Conservation (phyloP, 2,329 filamentous ascomycete species). For the Hypoxylon sp. region DNA sequence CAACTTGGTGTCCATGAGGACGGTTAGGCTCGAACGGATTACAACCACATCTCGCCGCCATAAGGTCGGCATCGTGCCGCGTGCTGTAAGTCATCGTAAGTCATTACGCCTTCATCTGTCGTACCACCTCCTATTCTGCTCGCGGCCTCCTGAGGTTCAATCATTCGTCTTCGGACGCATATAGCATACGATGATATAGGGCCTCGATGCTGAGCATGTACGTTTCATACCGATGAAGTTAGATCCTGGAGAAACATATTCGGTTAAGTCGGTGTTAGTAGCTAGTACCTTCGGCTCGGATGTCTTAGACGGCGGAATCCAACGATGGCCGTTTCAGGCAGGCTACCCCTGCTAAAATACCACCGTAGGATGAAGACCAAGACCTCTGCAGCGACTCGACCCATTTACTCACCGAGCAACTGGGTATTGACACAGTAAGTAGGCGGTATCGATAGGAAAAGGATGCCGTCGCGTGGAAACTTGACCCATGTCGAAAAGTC, state of each 20-base stretch:
- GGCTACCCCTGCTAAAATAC: slow-evolving; percentile 29
- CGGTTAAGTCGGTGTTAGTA: slow-evolving; percentile 28
- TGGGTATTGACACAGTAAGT: slow-evolving; percentile 14
- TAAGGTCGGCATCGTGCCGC: slow-evolving; percentile 19
- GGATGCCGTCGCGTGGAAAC: slow-evolving; percentile 21
- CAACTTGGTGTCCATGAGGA: slow-evolving; percentile 13
- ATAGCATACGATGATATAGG: slow-evolving; percentile 34
- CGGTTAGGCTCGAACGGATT: slow-evolving; percentile 28
- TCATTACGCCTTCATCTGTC: slow-evolving; percentile 18
- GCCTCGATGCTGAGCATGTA: slow-evolving; percentile 9
- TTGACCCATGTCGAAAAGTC: slow-evolving; percentile 23
- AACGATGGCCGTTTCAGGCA: slow-evolving; percentile 37
- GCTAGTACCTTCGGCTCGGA: slow-evolving; percentile 25
- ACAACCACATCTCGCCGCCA: slow-evolving; percentile 16
- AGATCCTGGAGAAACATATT: slow-evolving; percentile 19
- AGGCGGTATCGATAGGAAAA: slow-evolving; percentile 18
- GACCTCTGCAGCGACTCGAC: slow-evolving; percentile 17
- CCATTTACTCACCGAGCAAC: slow-evolving; percentile 19
- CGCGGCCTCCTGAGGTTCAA: slow-evolving; percentile 20
- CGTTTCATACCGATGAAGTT: slow-evolving; percentile 35
- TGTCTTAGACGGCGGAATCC: slow-evolving; percentile 27
- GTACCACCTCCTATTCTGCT: slow-evolving; percentile 29
- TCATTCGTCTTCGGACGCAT: slow-evolving; percentile 19
- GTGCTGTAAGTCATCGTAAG: slow-evolving; percentile 23
- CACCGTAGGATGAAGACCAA: slow-evolving; percentile 20